Evolutionary conservation across 2,329 filamentous ascomycete genomes (phyloP).

Genomic region (Alternaria brassicicola): DNA sequence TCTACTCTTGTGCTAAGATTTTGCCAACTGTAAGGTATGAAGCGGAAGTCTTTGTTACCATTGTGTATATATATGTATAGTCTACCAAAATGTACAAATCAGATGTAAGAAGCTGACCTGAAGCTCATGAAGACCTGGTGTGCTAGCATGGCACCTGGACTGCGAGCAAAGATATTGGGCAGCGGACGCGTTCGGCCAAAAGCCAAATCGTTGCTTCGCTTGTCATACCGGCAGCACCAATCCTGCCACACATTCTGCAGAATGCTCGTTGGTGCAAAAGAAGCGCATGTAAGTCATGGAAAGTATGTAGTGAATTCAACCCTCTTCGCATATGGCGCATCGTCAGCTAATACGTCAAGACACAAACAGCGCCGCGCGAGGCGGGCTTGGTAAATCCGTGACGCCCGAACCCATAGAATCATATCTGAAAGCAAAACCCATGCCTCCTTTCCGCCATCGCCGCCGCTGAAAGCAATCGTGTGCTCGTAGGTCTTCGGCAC

Average conservation of each 20-base stretch:
- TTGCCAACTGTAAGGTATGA: not conserved
- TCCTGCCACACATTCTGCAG: not conserved
- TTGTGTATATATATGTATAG: conserved; percentile 11
- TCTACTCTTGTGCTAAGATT: not conserved
- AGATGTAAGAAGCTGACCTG: not conserved
- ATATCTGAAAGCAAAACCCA: conserved; percentile 23
- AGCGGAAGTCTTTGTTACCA: not conserved
- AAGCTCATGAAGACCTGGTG: not conserved
- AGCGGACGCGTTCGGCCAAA: not conserved
- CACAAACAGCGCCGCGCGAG: conserved; percentile 26
- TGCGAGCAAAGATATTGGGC: not conserved
- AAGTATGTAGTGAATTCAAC: conserved; percentile 17
- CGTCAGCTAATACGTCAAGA: conserved; percentile 33
- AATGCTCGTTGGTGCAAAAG: not conserved
- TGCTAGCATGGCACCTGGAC: not conserved
- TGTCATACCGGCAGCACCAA: not conserved
- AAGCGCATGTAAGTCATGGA: not conserved
- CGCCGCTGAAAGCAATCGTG: conserved; percentile 25
- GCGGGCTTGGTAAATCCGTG: conserved; percentile 31
- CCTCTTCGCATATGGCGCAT: conserved; percentile 19
- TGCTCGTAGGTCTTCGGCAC: conserved; percentile 13
- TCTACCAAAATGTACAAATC: conserved; percentile 1
- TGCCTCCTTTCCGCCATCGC: conserved; percentile 25
- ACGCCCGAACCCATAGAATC: conserved; percentile 40
- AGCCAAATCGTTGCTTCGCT: not conserved